These are phyloP conservation scores for Stylosanthes scabra DNA, from an alignment of 331 rosid species.

Conservation along the genomic window DNA sequence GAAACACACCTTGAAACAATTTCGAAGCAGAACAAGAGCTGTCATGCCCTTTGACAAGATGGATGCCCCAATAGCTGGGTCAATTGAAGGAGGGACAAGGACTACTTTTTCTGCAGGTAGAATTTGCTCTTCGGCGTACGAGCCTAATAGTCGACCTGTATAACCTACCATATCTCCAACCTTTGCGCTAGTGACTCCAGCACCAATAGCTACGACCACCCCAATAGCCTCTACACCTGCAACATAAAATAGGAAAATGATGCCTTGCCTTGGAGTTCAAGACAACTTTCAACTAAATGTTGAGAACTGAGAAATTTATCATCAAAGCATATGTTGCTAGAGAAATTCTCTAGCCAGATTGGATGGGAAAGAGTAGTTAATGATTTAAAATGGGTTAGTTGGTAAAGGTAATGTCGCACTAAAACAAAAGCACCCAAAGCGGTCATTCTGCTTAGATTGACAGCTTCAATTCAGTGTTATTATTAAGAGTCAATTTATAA, in stretches of 20 bases:
- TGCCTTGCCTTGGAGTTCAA: neutral
- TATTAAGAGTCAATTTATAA: neutral
- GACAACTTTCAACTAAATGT: neutral
- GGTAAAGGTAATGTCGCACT: neutral
- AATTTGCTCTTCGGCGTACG: slow-evolving; percentile 82
- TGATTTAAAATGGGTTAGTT: neutral
- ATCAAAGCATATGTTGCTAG: slow-evolving; percentile 2
- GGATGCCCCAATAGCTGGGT: slow-evolving; percentile 70
- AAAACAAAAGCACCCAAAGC: neutral
- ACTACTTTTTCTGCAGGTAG: slow-evolving; percentile 66
- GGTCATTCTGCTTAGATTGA: neutral
- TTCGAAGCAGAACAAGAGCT: slow-evolving; percentile 58
- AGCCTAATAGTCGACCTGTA: slow-evolving; percentile 64
- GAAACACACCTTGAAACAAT: slow-evolving; percentile 64
- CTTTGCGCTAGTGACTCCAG: slow-evolving; percentile 65
- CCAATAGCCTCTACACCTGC: slow-evolving; percentile 87
- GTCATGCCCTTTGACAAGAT: slow-evolving; percentile 77
- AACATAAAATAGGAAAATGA: neutral
- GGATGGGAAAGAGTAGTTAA: too few relatives aligned
- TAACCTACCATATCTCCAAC: slow-evolving; percentile 84
- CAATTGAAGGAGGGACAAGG: slow-evolving; percentile 71
- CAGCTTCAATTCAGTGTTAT: neutral
- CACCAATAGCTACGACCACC: slow-evolving; percentile 72
- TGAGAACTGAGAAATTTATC: neutral
- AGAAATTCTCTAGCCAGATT: neutral